phyloP scores from a whole-genome alignment of 148 eudicot species.

The Bassia scoparia region DNA sequence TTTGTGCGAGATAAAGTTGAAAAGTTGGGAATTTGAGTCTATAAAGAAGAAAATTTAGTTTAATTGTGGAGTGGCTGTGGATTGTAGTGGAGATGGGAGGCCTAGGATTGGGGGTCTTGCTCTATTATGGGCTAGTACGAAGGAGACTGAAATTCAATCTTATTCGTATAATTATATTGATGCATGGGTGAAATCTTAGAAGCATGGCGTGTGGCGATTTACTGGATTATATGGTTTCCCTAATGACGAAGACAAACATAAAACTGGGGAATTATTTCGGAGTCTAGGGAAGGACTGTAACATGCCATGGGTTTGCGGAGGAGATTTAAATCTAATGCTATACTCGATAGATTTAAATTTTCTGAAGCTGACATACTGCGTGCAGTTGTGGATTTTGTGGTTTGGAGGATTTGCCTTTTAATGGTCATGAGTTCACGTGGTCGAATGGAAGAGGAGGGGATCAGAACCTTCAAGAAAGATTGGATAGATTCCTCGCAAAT shows the following conservation, averaged over 20 bases:
- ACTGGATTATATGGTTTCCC: background rate
- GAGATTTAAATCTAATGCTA: background rate
- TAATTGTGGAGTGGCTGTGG: background rate
- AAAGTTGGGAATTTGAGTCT: background rate
- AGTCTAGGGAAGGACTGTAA: too few relatives aligned
- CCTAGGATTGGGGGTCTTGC: background rate
- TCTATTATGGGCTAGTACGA: background rate
- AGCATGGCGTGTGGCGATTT: background rate
- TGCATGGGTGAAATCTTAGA: background rate
- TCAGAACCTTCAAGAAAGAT: background rate
- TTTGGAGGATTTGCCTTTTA: background rate
- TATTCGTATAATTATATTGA: background rate
- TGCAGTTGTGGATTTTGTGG: background rate
- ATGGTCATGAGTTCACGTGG: background rate
- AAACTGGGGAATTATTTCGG: background rate
- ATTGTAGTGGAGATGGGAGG: background rate
- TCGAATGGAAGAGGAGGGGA: background rate
- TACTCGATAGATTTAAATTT: background rate
- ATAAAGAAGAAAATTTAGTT: too few relatives aligned
- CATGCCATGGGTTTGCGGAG: too few relatives aligned
- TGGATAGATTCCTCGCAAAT: background rate
- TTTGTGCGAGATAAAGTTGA: too few relatives aligned
- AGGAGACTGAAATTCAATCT: background rate
- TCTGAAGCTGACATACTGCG: background rate
- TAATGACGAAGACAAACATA: background rate